A percentile compares a stretch with the other conserved stretches of the same genome.
Conservation (phyloP, 2,329 filamentous ascomycete genomes). For the Annulohypoxylon truncatum region DNA sequence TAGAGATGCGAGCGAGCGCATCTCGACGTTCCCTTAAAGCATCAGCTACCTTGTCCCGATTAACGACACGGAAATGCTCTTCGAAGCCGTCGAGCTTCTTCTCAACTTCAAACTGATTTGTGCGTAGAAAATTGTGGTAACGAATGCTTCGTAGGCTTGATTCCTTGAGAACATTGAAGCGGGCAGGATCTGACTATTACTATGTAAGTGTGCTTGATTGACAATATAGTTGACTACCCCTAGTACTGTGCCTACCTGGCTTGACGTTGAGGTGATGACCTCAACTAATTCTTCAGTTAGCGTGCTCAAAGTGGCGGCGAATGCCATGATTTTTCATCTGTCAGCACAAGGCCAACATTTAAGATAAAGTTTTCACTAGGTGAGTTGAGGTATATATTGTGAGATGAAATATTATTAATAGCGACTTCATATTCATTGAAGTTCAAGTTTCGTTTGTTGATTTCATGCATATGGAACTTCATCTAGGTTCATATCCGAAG, state of each 20-base stretch:
- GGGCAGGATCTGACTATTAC: constrained; percentile 47
- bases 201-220: constrained; percentile 31
- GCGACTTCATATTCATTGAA: background rate
- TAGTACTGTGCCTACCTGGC: constrained; percentile 60
- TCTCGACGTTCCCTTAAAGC: constrained; percentile 69
- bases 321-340: constrained; percentile 68
- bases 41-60: constrained; percentile 82
- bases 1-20: constrained; percentile 64
- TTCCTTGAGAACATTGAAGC: constrained; percentile 61
- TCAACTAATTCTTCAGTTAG: constrained; percentile 79
- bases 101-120: constrained; percentile 80
- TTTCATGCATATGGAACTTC: background rate
- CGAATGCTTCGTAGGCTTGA: constrained; percentile 63
- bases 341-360: background rate
- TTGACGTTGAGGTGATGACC: constrained; percentile 66
- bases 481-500: background rate
- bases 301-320: constrained; percentile 71
- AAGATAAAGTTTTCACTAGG: background rate
- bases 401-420: background rate
- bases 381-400: background rate
- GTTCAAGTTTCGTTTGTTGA: background rate
- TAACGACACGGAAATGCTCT: constrained; percentile 86
- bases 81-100: constrained; percentile 76
- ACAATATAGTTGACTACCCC: constrained; percentile 32
- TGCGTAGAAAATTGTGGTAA: constrained; percentile 69